Base-by-base conservation (phyloP, 805 yeast genomes). In the Wickerhamomyces canadensis region DNA sequence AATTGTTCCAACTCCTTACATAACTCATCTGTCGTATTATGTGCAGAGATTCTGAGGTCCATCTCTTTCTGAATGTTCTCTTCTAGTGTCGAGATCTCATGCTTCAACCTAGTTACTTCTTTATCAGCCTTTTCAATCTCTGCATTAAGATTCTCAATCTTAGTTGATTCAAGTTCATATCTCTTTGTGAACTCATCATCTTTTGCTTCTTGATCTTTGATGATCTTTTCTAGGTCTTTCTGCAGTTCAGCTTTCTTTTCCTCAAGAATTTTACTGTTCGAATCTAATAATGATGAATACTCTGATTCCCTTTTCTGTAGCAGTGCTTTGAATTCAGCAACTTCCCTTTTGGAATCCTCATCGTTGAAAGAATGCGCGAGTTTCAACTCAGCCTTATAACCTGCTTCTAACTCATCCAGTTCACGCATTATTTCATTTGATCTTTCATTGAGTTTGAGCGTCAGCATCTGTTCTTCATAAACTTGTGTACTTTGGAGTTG, bases 331-430 rank as follows among this genome's bases (percentile, higher is more conserved):
- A 63, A 37, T 0, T 41, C 33, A 4, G 34, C 27, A 12, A 60
- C 49, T 23, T 58, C 54, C 14, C 5, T 19, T n/a, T 19, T 38
- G 13, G 49, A 16, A 5, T 46, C 48, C 6, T 53, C 54, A 42
- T 60, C 62, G 13, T 50, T 44, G 16, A 22, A 35, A 4, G 34
- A n/a, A 6, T 29, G 21, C 4, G 31, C 31, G 7, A 6, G 12
- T n/a, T 29, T 22, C 13, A 34, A 33, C 13, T 27, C 37, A 19
- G 25, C 16, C 8, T 28, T 24, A 6, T 42, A 38, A 4, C 38
- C 36, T 4, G 38, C 35, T n/a, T 57, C 52, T 26, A 66, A 43
- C 34, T 67, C 65, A 42, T 58, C 61, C 42, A 63, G 28, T 59
- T 60, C 34, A 49, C 54, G 26, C 44, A 49, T 14, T 55, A 48